Evolutionary conservation across 1,139 yeast species (phyloP).

Genomic region (Nakaseomyces glabratus): DNA sequence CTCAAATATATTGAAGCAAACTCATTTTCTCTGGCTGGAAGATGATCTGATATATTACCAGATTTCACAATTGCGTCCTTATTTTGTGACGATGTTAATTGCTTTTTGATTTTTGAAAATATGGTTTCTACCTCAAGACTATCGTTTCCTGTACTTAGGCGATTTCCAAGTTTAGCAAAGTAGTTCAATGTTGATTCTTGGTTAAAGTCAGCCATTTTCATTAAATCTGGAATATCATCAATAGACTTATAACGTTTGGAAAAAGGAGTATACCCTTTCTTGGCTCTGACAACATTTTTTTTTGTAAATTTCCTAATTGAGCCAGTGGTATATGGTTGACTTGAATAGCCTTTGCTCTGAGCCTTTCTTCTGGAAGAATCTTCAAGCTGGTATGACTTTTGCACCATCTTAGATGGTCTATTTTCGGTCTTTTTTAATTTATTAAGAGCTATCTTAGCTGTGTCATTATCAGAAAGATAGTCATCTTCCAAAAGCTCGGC

Average conservation of each 20-base stretch:
- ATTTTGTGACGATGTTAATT: conserved; percentile 28
- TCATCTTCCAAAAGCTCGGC: conserved; percentile 11
- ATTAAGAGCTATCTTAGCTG: conserved; percentile 8
- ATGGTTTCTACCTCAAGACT: conserved; percentile 29
- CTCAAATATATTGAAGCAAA: conserved; percentile 63
- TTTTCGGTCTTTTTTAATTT: conserved; percentile 3
- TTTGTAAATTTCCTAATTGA: conserved; percentile 26
- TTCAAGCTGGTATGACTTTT: too few relatives aligned
- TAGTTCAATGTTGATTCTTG: conserved; percentile 20
- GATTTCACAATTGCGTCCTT: conserved; percentile 28
- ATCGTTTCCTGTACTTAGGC: conserved; percentile 22
- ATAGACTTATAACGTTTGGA: conserved; percentile 27
- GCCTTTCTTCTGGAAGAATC: too few relatives aligned
- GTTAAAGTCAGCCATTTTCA: conserved; percentile 23
- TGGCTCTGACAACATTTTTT: conserved; percentile 29
- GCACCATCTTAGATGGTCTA: too few relatives aligned
- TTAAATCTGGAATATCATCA: conserved; percentile 28
- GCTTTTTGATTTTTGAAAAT: conserved; percentile 30
- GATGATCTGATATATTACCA: conserved; percentile 25
- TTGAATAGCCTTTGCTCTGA: conserved; percentile 1
- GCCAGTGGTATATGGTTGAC: conserved; percentile 6
- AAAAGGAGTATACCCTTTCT: conserved; percentile 31
- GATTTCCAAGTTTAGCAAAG: conserved; percentile 24
- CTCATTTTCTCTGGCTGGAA: conserved; percentile 88
- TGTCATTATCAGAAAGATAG: too few relatives aligned